Evolutionary conservation across 2,329 filamentous ascomycete species (phyloP), one percentile per base, ranked within the genome.

Genomic region (Colletotrichum sp.): DNA sequence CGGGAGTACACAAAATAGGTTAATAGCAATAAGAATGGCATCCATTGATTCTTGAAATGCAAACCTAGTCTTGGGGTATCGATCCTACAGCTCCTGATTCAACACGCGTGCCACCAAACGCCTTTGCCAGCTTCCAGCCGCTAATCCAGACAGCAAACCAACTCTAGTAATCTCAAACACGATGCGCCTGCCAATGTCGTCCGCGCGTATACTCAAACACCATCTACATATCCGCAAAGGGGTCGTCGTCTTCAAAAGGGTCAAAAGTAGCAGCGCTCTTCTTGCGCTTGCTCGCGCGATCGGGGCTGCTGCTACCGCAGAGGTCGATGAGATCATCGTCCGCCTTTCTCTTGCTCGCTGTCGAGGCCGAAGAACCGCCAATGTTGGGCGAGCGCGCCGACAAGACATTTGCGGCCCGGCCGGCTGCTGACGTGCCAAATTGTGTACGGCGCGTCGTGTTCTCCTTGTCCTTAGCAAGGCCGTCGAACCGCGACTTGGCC

Each of bases 241-340:
- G 73, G 38, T 75, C 65, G 70, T 76, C 71, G n/a, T 74, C 74
- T 7, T 74, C 74, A 5, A 74, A 57, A 16, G 30, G 34, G 16
- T 69, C 30, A 21, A 74, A 75, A 30, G 30, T 52, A 7, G 63
- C 30, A 6, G 28, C 15, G n/a, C 8, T 34, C 70, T 55, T 75
- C 21, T 48, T 38, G 13, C 71, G 67, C 70, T 75, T 73, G 58
- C 5, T 63, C 21, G 55, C 52, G n/a, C 30, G 8, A 16, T 34
- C n/a, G 18, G 58, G 34, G n/a, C 58, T 58, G 36, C 52, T 38
- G 64, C 57, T 43, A 36, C 43, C 43, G 43, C 74, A 73, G 18
- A 76, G 74, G 12, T 76, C 74, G n/a, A 74, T 76, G n/a, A 76
- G 61, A 16, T 73, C 69, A 34, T 75, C 64, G 9, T 61, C 58